These are phyloP conservation scores for Aspergillus spinulosporus DNA, from an alignment of 2,329 filamentous ascomycete genomes.

Conservation along the genomic window DNA sequence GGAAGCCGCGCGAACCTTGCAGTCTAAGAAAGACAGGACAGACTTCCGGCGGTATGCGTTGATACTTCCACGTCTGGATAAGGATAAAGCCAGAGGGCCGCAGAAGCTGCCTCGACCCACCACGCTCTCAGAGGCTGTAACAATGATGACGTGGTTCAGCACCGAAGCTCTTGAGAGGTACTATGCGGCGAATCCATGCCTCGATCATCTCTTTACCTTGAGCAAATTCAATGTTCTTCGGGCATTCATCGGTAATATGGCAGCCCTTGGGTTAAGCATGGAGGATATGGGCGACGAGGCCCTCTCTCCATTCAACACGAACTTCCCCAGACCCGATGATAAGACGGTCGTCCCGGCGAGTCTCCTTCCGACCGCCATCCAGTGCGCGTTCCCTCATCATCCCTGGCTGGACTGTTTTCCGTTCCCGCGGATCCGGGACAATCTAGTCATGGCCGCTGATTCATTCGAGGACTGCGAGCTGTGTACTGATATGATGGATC, in stretches of 20 bases:
- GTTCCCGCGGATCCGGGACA: constrained; percentile 9
- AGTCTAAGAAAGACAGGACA: not conserved
- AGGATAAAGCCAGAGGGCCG: not conserved
- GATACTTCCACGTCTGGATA: not conserved
- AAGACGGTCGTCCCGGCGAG: not conserved
- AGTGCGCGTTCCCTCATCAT: constrained; percentile 3
- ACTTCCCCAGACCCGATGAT: not conserved
- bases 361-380: constrained; percentile 6
- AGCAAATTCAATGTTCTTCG: constrained; percentile 13
- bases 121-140: not conserved
- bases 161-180: not conserved
- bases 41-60: not conserved
- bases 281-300: constrained; percentile 5
- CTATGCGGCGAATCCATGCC: constrained; percentile 5
- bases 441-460: not conserved
- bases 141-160: constrained; percentile 8
- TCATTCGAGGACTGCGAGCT: constrained; percentile 13
- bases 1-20: not conserved
- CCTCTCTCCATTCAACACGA: constrained; percentile 9
- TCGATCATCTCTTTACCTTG: constrained; percentile 9
- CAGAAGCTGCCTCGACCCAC: not conserved
- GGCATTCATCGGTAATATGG: constrained; percentile 7
- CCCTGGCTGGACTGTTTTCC: constrained; percentile 16
- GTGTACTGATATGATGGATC: constrained; percentile 14
- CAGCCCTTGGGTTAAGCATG: not conserved